Conservation (phyloP, 306 rosid genomes). For the Trichosanthes truncata region DNA sequence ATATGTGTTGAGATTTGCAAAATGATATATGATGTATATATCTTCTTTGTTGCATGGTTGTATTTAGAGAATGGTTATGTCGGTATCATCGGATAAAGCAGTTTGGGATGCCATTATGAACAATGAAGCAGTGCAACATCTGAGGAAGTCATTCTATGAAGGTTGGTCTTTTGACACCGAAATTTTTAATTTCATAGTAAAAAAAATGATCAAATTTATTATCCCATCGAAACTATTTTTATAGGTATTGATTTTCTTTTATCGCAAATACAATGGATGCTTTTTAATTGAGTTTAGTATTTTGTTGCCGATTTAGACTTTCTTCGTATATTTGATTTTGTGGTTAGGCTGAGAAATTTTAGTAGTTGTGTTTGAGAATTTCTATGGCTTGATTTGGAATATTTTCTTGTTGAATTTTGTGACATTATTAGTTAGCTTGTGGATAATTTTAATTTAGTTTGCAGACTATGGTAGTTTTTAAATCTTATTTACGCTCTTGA, state of each 20-base stretch:
- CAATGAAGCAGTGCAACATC: constrained; percentile 60
- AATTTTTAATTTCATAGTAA: neutral
- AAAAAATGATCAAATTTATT: neutral
- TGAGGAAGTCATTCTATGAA: constrained; percentile 36
- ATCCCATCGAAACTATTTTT: neutral
- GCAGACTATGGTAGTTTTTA: neutral
- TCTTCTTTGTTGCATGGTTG: neutral
- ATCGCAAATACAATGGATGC: neutral
- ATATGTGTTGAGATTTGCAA: no score
- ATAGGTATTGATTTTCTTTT: neutral
- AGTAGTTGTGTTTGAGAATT: neutral
- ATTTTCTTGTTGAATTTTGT: neutral
- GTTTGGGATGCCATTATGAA: constrained; percentile 79
- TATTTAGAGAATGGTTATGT: constrained; percentile 58
- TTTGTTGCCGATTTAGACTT: neutral
- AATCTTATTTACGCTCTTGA: neutral
- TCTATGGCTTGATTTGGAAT: neutral
- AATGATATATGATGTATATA: no score
- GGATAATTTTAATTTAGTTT: neutral
- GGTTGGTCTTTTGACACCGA: constrained; percentile 22
- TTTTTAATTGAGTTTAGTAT: neutral
- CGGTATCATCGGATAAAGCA: constrained; percentile 57
- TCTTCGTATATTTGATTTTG: neutral
- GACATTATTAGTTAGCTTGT: neutral
- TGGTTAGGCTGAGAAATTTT: neutral